Evolutionary conservation across 768 basidiomycete genomes (phyloP).

Genomic region (Suillus spraguei): DNA sequence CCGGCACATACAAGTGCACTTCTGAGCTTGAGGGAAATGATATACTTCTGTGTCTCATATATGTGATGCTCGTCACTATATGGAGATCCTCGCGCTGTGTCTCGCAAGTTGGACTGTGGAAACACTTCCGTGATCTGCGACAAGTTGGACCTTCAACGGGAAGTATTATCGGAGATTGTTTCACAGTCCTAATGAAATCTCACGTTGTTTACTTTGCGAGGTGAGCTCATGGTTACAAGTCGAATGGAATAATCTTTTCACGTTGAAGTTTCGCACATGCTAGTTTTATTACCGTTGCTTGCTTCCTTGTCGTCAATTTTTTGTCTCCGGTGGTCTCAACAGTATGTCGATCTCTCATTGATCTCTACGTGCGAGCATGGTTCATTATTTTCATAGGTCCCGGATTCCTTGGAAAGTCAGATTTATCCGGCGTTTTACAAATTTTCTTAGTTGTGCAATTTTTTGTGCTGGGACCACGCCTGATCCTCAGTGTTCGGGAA

Average conservation of each 20-base stretch:
- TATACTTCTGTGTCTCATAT: background rate
- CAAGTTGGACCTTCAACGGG: too few species aligned
- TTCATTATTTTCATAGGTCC: background rate
- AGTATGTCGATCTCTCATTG: background rate
- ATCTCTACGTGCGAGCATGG: background rate
- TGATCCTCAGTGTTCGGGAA: background rate
- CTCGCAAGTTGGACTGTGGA: background rate
- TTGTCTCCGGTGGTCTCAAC: background rate
- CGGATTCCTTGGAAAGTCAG: background rate
- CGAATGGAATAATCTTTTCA: background rate
- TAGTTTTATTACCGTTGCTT: background rate
- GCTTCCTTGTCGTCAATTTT: background rate
- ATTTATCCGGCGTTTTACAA: background rate
- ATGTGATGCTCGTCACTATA: background rate
- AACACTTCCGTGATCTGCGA: background rate
- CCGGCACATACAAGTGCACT: background rate
- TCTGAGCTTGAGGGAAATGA: background rate
- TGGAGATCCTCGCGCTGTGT: constrained; percentile 1
- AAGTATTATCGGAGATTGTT: background rate
- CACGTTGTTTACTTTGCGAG: background rate
- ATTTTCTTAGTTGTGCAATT: background rate
- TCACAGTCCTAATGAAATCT: background rate
- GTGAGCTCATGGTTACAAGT: background rate
- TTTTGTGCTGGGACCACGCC: background rate
- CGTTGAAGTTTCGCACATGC: background rate